Evolutionary conservation across 768 basidiomycete species (phyloP), one percentile per base, ranked within the genome.

Genomic region (Hydnomerulius pinastri): DNA sequence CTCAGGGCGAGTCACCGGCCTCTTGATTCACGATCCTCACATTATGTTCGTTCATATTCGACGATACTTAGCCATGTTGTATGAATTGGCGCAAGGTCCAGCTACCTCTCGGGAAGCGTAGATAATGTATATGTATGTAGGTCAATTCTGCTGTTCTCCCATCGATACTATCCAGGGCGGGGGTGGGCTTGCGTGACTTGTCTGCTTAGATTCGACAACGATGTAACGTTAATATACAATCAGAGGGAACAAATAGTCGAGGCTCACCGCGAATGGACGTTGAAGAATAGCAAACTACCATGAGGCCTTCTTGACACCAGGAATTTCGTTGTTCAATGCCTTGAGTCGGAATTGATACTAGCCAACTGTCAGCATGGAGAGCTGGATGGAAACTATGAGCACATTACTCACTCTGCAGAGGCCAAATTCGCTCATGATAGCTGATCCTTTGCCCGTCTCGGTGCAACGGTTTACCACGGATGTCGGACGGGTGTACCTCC

Each of bases 281-380:
- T 9, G 23, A 33, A 29, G 8, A 36, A 8, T n/a, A 8, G 8
- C 8, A 25, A 13, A 41, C 57, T 76, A 97, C 94, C 95, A 98
- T n/a, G 86, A 90, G 7, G 94, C 92, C 62, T 96, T 94, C 38
- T 79, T 77, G 23, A 98, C 92, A 5, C 95, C 95, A 17, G 90
- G 86, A 24, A 97, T 74, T 60, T 95, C 86, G 4, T 91, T 87
- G 29, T 74, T 74, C 46, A 91, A 72, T 0, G 93, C 95, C 63
- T 93, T 90, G 40, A 90, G 61, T 30, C 94, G 82, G 74, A 98
- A 97, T 73, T 95, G 92, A 74, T 80, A 91, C 95, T 97, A 61
- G 7, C n/a, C 29, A 41, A 2, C 9, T 17, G n/a, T 23, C 17
- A 35, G 43, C 41, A 0, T 39, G 28, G 12, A 37, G 28, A 39